Conservation (phyloP, 371 early-diverging fungal genomes). For the Actinomortierella wolfii region DNA sequence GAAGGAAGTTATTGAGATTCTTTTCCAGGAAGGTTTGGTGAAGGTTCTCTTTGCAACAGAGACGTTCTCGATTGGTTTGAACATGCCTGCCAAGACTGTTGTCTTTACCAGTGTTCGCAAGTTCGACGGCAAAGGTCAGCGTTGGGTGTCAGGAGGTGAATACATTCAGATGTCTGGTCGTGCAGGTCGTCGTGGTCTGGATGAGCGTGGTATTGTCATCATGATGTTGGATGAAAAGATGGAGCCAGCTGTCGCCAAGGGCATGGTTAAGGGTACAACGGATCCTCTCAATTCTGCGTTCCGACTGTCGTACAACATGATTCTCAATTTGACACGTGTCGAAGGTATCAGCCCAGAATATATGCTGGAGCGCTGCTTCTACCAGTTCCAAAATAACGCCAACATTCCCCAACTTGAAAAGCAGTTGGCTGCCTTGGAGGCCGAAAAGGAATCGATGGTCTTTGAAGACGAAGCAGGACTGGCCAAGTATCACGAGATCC, state of each 20-base stretch:
- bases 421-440: conserved; percentile 57
- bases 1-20: conserved; percentile 99
- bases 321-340: conserved; percentile 97
- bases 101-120: conserved; percentile 98
- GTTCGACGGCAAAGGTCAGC: conserved; percentile 91
- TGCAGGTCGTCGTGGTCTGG: conserved; percentile 97
- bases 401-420: conserved; percentile 80
- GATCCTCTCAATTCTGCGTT: conserved; percentile 98
- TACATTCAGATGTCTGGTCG: conserved; percentile 99
- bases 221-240: conserved; percentile 97
- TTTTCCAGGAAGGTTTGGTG: conserved; percentile 98
- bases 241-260: conserved; percentile 92
- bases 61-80: conserved; percentile 99
- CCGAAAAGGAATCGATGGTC: conserved; percentile 55
- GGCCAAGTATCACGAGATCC: conserved; percentile 77
- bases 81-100: conserved; percentile 99
- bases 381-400: conserved; percentile 94
- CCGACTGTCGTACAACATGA: conserved; percentile 99
- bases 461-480: conserved; percentile 77
- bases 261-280: conserved; percentile 87
- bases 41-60: conserved; percentile 99
- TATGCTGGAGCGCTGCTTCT: conserved; percentile 95
- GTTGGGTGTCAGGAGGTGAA: conserved; percentile 97
- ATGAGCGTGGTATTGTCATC: conserved; percentile 98
- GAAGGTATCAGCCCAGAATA: conserved; percentile 96